Percentiles rank a stretch among this genome's conserved stretches.
Conservation (phyloP, 2,329 filamentous ascomycete genomes). For the Cryphonectria naterciae region DNA sequence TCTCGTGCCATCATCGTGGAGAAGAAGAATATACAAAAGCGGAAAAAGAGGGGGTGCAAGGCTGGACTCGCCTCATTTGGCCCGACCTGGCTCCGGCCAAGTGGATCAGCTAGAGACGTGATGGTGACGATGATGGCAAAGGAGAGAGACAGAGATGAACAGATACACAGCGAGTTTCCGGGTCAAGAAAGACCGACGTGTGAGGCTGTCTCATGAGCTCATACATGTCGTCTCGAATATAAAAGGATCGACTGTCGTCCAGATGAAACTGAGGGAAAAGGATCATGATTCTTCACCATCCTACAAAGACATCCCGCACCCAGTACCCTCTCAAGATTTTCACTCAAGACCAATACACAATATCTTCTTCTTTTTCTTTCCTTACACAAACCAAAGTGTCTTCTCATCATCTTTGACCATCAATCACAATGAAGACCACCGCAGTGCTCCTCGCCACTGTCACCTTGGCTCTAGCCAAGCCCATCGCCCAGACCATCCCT, state of each 20-base stretch:
- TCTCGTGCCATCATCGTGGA: not conserved
- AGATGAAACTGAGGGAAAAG: not conserved
- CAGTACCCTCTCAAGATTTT: not conserved
- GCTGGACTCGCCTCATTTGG: not conserved
- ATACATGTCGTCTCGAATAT: not conserved
- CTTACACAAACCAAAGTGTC: not conserved
- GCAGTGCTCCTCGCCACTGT: slow-evolving; percentile 9
- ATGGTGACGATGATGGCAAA: not conserved
- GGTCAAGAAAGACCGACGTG: not conserved
- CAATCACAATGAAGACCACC: slow-evolving; percentile 16
- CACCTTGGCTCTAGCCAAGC: slow-evolving; percentile 13
- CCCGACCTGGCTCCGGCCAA: not conserved
- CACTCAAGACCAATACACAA: not conserved
- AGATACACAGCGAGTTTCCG: not conserved
- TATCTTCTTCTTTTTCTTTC: too few relatives aligned
- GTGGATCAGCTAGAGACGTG: not conserved
- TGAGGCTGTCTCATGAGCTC: not conserved
- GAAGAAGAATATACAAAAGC: not conserved
- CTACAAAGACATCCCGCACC: not conserved
- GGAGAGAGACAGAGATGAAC: not conserved
- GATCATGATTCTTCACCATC: not conserved
- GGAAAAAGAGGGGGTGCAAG: not conserved
- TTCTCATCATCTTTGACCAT: not conserved
- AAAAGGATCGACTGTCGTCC: not conserved
- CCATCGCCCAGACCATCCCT: slow-evolving; percentile 4